These are phyloP conservation scores for Penicillium janthinellum DNA, from an alignment of 2,329 filamentous ascomycete species.

Conservation along the genomic window DNA sequence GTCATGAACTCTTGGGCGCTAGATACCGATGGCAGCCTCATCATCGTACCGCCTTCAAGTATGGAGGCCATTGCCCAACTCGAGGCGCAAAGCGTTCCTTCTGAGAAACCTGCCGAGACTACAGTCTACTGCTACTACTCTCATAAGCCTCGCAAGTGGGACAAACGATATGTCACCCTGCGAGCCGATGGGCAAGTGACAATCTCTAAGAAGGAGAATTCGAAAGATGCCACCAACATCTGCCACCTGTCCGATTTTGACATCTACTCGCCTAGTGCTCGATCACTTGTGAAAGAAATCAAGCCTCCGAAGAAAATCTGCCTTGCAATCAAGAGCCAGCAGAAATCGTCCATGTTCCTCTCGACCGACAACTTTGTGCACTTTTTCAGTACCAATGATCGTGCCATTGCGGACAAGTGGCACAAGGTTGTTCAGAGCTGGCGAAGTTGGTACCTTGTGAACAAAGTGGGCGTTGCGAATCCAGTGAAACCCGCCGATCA, in stretches of 20 bases:
- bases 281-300: conserved; percentile 68
- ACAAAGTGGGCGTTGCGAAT: conserved; percentile 61
- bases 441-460: conserved; percentile 89
- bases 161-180: conserved; percentile 77
- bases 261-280: conserved; percentile 75
- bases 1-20: conserved; percentile 91
- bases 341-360: conserved; percentile 81
- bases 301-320: conserved; percentile 83
- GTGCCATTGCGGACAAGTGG: conserved; percentile 66
- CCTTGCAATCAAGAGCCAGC: conserved; percentile 88
- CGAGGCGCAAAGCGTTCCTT: conserved; percentile 65
- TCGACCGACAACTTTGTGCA: conserved; percentile 86
- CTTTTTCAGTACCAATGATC: conserved; percentile 83
- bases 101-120: conserved; percentile 64
- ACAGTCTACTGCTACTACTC: conserved; percentile 77
- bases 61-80: conserved; percentile 49
- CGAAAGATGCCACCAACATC: conserved; percentile 69
- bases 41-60: conserved; percentile 66
- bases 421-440: conserved; percentile 73
- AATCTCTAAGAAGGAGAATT: conserved; percentile 69
- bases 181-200: conserved; percentile 70
- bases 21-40: conserved; percentile 73
- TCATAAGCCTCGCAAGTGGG: conserved; percentile 81
- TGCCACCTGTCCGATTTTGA: conserved; percentile 93
- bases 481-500: conserved; percentile 36